These are phyloP conservation scores for Fusarium subglutinans DNA, from an alignment of 2,329 filamentous ascomycete species.

Conservation along the genomic window DNA sequence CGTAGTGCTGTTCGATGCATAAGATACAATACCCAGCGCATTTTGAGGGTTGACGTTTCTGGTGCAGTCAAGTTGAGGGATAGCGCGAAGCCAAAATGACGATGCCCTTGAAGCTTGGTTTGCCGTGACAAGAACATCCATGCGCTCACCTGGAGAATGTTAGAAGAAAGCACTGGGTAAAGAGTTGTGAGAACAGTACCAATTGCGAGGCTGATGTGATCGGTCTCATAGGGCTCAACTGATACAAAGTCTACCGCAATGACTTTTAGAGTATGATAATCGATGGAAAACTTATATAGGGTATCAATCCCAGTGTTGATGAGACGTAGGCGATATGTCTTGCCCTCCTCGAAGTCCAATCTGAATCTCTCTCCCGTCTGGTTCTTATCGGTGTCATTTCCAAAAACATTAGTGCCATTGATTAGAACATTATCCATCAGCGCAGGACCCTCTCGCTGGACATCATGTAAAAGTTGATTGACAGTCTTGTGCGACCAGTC, in stretches of 20 bases:
- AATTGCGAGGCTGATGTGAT: slow-evolving; percentile 58
- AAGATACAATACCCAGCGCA: slow-evolving; percentile 60
- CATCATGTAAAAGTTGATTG: slow-evolving; percentile 47
- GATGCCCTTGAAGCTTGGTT: slow-evolving; percentile 45
- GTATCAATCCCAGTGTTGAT: slow-evolving; percentile 59
- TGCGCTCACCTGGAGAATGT: slow-evolving; percentile 54
- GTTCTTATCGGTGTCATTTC: slow-evolving; percentile 14
- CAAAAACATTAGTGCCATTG: slow-evolving; percentile 54
- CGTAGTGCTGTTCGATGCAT: slow-evolving; percentile 42
- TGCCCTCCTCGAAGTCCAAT: slow-evolving; percentile 53
- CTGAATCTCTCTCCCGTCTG: slow-evolving; percentile 48
- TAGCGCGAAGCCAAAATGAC: slow-evolving; percentile 61
- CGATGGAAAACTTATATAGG: slow-evolving; percentile 60
- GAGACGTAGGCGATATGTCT: slow-evolving; percentile 58
- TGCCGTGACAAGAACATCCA: slow-evolving; percentile 59
- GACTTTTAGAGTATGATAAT: slow-evolving; percentile 66
- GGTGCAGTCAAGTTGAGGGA: slow-evolving; percentile 55
- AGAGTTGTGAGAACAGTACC: slow-evolving; percentile 44
- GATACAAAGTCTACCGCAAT: slow-evolving; percentile 68
- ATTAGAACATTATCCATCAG: slow-evolving; percentile 57
- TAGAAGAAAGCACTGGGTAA: background rate
- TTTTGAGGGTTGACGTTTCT: slow-evolving; percentile 52
- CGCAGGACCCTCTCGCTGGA: slow-evolving; percentile 26
- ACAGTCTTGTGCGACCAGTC: slow-evolving; percentile 65
- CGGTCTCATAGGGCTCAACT: slow-evolving; percentile 63